A percentile compares a stretch with the other conserved stretches of the same genome.
Conservation (phyloP, 2,329 filamentous ascomycete genomes). For the Penicillium polonicum region DNA sequence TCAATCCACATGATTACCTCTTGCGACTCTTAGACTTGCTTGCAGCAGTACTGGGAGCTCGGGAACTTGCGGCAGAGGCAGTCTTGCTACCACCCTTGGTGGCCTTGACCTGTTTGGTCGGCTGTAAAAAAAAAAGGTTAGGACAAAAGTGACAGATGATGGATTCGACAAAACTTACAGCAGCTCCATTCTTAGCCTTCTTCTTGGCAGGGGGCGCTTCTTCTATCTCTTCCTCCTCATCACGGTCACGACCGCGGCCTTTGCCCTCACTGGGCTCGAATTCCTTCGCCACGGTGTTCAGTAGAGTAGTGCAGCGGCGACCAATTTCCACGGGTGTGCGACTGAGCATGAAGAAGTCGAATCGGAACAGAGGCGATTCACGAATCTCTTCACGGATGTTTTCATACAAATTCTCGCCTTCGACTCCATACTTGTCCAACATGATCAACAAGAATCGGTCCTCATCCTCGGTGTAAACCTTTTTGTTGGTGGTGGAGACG, state of each 20-base stretch:
- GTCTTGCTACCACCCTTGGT: slow-evolving; percentile 76
- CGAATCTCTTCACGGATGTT: slow-evolving; percentile 96
- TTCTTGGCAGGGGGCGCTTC: slow-evolving; percentile 87
- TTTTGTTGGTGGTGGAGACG: slow-evolving; percentile 98
- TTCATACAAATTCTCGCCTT: slow-evolving; percentile 86
- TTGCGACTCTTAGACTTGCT: slow-evolving; percentile 52
- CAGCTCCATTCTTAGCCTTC: slow-evolving; percentile 84
- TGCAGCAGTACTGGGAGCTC: slow-evolving; percentile 78
- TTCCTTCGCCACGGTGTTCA: slow-evolving; percentile 92
- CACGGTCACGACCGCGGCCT: slow-evolving; percentile 59
- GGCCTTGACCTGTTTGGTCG: slow-evolving; percentile 93
- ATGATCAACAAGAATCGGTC: slow-evolving; percentile 93
- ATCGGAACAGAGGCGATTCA: slow-evolving; percentile 90
- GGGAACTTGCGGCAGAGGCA: slow-evolving; percentile 73
- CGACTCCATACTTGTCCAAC: slow-evolving; percentile 87
- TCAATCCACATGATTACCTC: slow-evolving; percentile 39
- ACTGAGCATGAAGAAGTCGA: slow-evolving; percentile 99
- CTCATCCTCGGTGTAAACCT: slow-evolving; percentile 98
- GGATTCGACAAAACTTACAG: slow-evolving; percentile 58
- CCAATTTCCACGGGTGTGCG: slow-evolving; percentile 90
- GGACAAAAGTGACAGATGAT: background rate
- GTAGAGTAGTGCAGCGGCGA: slow-evolving; percentile 85
- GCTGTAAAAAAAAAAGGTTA: slow-evolving; percentile 22
- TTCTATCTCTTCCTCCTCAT: slow-evolving; percentile 80
- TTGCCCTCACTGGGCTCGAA: slow-evolving; percentile 81